A percentile compares a stretch with the other conserved stretches of the same genome.
Evolutionary conservation across 495 filamentous ascomycete species (phyloP).

Genomic region (Xylaria venustula): DNA sequence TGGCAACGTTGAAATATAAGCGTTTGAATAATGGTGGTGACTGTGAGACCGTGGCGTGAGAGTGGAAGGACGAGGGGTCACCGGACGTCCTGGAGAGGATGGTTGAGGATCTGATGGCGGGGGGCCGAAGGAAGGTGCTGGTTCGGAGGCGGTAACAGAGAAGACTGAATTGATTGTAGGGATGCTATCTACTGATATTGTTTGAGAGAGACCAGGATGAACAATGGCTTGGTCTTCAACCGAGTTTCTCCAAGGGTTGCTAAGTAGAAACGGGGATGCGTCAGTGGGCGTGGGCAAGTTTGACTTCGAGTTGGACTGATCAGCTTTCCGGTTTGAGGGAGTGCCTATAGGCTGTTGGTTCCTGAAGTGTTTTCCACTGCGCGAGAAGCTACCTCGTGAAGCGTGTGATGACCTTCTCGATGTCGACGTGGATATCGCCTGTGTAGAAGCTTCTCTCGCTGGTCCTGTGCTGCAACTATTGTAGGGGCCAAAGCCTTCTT

Average conservation of each 20-base stretch:
- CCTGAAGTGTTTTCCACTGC: neutral
- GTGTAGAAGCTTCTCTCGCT: neutral
- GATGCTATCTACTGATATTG: constrained; percentile 40
- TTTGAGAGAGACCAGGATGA: constrained; percentile 31
- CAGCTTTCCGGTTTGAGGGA: constrained; percentile 18
- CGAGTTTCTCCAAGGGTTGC: constrained; percentile 32
- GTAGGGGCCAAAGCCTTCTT: constrained; percentile 27
- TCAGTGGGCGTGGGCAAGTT: constrained; percentile 18
- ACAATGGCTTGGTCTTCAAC: constrained; percentile 12
- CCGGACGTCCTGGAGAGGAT: constrained; percentile 26
- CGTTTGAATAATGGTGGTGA: constrained; percentile 33
- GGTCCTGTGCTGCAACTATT: constrained; percentile 2
- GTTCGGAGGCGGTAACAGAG: constrained; percentile 32
- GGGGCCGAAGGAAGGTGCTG: constrained; percentile 18
- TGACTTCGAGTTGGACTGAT: constrained; percentile 17
- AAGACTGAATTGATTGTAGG: constrained; percentile 28
- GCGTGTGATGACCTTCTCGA: constrained; percentile 37
- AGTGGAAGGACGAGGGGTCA: constrained; percentile 30
- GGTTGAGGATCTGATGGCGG: constrained; percentile 19
- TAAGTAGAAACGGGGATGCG: constrained; percentile 29
- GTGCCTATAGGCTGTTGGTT: constrained; percentile 1
- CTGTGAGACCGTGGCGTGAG: constrained; percentile 27
- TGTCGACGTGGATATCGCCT: constrained; percentile 18
- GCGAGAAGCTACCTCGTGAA: constrained; percentile 37
- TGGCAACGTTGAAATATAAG: constrained; percentile 47